These are phyloP conservation scores for Senna tora DNA, from an alignment of 306 rosid species.

Conservation along the genomic window DNA sequence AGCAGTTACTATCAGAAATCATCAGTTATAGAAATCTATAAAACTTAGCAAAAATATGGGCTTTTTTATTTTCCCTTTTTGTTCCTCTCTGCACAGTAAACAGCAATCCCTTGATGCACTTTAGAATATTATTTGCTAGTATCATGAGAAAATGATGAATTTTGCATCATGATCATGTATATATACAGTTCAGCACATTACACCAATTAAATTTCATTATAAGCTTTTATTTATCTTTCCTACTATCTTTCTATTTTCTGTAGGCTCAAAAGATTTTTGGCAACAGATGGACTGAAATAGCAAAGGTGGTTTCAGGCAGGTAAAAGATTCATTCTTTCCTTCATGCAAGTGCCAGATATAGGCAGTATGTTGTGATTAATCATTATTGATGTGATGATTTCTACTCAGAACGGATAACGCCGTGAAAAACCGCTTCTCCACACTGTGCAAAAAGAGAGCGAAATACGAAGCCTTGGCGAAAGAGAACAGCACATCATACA, in stretches of 20 bases:
- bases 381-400: conserved; percentile 29
- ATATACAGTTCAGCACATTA: conserved; percentile 16
- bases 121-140: conserved; percentile 26
- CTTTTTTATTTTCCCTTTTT: conserved; percentile 14
- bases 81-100: neutral
- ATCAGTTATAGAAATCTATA: conserved; percentile 10
- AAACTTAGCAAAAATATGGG: conserved; percentile 23
- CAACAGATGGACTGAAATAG: conserved; percentile 99
- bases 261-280: conserved; percentile 98
- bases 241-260: conserved; percentile 44
- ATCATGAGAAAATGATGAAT: conserved; percentile 8
- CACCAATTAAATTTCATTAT: neutral
- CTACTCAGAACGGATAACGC: conserved; percentile 96
- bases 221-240: neutral
- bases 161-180: conserved; percentile 10
- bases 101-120: conserved; percentile 30
- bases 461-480: conserved; percentile 91
- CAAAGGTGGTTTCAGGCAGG: conserved; percentile 99
- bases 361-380: neutral
- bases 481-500: conserved; percentile 70
- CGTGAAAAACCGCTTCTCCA: conserved; percentile 94
- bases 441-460: conserved; percentile 97
- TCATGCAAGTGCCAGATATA: conserved; percentile 19
- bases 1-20: conserved; percentile 30
- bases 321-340: conserved; percentile 41